Evolutionary conservation across 2,329 filamentous ascomycete species (phyloP).

Genomic region (Fusarium sacchari): DNA sequence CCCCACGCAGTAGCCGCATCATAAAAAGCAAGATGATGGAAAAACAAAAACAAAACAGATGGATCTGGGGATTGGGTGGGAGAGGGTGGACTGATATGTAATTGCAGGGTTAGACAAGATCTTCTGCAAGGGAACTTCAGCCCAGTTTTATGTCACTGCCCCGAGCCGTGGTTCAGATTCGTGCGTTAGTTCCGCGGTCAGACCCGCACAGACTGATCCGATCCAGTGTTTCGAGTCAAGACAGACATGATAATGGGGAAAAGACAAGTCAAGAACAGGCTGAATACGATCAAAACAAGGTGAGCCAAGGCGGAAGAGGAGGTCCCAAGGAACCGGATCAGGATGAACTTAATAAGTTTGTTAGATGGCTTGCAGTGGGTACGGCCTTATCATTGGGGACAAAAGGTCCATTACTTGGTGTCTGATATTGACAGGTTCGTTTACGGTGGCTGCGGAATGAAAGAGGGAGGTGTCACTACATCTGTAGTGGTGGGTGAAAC

Average conservation of each 20-base stretch:
- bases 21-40: background rate
- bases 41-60: too few species aligned
- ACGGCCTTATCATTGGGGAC: background rate
- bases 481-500: background rate
- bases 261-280: background rate
- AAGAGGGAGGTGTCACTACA: background rate
- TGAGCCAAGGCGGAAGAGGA: background rate
- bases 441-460: background rate
- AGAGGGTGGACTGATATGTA: conserved; percentile 2
- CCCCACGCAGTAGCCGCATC: conserved; percentile 12
- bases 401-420: background rate
- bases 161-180: background rate
- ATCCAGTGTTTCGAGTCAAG: background rate
- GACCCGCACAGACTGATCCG: background rate
- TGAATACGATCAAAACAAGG: background rate
- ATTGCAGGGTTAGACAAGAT: background rate
- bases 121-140: background rate
- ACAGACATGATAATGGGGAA: background rate
- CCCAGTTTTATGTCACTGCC: background rate
- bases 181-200: background rate
- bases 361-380: background rate
- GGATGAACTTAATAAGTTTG: background rate
- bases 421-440: background rate
- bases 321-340: background rate
- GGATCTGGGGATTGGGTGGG: background rate